phyloP scores from a whole-genome alignment of 192 early-diverging fungal species.

The Spinellus fusiger region DNA sequence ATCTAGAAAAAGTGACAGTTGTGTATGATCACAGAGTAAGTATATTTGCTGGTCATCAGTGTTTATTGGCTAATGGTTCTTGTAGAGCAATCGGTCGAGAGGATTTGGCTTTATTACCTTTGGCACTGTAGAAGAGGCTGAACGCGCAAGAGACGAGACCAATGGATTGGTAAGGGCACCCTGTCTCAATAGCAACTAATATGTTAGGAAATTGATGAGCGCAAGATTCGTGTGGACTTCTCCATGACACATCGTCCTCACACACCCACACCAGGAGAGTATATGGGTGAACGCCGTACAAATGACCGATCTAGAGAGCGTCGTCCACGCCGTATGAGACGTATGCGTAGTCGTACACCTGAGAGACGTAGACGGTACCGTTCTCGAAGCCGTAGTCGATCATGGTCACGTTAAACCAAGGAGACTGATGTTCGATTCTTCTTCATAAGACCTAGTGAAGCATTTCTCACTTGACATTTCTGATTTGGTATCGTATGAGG shows the following conservation, averaged over 20 bases:
- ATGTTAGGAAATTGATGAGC: constrained; percentile 43
- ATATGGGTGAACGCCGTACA: constrained; percentile 55
- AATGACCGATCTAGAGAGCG: constrained; percentile 12
- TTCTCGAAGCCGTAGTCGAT: constrained; percentile 26
- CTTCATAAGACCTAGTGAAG: too few species aligned
- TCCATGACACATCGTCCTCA: constrained; percentile 57
- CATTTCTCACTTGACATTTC: too few species aligned
- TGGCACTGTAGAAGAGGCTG: constrained; percentile 40
- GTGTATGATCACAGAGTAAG: constrained; percentile 55
- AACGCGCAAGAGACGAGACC: constrained; percentile 47
- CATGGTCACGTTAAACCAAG: constrained; percentile 30
- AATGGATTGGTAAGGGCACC: constrained; percentile 43
- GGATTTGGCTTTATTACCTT: constrained; percentile 70
- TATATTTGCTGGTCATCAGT: not conserved
- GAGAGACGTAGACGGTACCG: constrained; percentile 24
- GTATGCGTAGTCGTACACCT: constrained; percentile 15
- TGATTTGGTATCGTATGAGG: too few species aligned
- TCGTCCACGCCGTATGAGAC: constrained; percentile 15
- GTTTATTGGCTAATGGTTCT: not conserved
- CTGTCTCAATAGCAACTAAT: not conserved
- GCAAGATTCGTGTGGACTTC: constrained; percentile 54
- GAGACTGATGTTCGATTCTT: too few species aligned
- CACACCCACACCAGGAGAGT: constrained; percentile 66
- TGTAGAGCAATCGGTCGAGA: constrained; percentile 52
- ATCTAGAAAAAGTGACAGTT: constrained; percentile 50